Evolutionary conservation across 129 eudicot species (phyloP).

Genomic region (Flaveria robusta): DNA sequence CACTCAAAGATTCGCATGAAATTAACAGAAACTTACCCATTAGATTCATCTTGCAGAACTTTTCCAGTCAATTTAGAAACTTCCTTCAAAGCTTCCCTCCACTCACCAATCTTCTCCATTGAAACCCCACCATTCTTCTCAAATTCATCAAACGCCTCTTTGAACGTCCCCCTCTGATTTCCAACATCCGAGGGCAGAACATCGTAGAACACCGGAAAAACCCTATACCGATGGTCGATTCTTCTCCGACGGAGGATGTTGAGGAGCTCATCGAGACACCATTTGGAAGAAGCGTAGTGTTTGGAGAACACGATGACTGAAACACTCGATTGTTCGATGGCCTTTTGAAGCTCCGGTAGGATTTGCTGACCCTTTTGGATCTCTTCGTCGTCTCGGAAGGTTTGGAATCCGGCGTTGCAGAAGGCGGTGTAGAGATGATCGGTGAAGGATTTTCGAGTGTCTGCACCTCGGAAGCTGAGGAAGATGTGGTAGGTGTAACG

Average conservation of each 20-base stretch:
- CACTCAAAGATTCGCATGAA: background rate
- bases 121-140: constrained; percentile 1
- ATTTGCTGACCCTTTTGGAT: constrained; percentile 22
- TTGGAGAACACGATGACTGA: constrained; percentile 35
- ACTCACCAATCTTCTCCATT: background rate
- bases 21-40: constrained; percentile 27
- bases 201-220: constrained; percentile 38
- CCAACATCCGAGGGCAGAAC: constrained; percentile 30
- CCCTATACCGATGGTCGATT: background rate
- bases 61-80: constrained; percentile 35
- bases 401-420: constrained; percentile 32
- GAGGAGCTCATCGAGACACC: constrained; percentile 39
- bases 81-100: constrained; percentile 29
- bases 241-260: constrained; percentile 25
- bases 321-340: constrained; percentile 20
- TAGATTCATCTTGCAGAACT: constrained; percentile 33
- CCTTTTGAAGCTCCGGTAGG: constrained; percentile 18
- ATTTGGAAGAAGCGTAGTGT: constrained; percentile 35
- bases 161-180: constrained; percentile 23
- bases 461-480: constrained; percentile 31
- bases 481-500: constrained; percentile 26
- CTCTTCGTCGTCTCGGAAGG: constrained; percentile 34
- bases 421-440: constrained; percentile 40
- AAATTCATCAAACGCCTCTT: constrained; percentile 27
- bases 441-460: constrained; percentile 34